Evolutionary conservation across 1,139 yeast species (phyloP).

Genomic region (Sugiyamaella castrensis): DNA sequence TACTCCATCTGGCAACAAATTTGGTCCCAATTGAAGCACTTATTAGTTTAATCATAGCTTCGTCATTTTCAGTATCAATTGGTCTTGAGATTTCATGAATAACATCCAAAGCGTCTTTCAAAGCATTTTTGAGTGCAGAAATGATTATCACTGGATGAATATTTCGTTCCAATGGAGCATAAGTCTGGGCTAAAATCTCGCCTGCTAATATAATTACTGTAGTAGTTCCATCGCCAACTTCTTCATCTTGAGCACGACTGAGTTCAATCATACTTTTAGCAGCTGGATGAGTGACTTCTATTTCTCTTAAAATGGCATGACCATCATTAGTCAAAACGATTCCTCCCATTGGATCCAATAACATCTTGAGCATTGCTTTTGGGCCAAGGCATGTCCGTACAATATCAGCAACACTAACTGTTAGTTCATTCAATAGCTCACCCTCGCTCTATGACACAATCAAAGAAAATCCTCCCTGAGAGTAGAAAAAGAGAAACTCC

Average conservation of each 20-base stretch:
- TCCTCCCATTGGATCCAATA: conserved; percentile 98
- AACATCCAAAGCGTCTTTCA: conserved; percentile 84
- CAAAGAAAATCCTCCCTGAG: no score
- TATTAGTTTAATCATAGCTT: conserved; percentile 82
- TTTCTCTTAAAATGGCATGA: conserved; percentile 91
- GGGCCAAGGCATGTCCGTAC: conserved; percentile 99
- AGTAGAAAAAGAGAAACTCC: background rate
- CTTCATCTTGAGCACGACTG: conserved; percentile 97
- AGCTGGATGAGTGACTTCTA: conserved; percentile 95
- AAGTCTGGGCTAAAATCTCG: conserved; percentile 91
- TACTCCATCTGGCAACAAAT: conserved; percentile 88
- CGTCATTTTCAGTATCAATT: conserved; percentile 79
- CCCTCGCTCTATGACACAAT: background rate
- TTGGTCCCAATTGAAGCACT: conserved; percentile 95
- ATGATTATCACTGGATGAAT: conserved; percentile 97
- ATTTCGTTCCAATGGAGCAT: conserved; percentile 87
- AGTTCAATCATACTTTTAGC: conserved; percentile 98
- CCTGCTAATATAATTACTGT: conserved; percentile 91
- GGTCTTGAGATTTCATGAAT: conserved; percentile 82
- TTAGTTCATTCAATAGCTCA: conserved; percentile 4
- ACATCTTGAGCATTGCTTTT: conserved; percentile 97
- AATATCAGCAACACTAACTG: conserved; percentile 71
- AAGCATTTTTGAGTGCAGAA: conserved; percentile 88
- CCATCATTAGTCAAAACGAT: conserved; percentile 97
- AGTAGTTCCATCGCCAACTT: conserved; percentile 98